Evolutionary conservation across 257 asterid species (phyloP).

Genomic region (Gentiana straminea): DNA sequence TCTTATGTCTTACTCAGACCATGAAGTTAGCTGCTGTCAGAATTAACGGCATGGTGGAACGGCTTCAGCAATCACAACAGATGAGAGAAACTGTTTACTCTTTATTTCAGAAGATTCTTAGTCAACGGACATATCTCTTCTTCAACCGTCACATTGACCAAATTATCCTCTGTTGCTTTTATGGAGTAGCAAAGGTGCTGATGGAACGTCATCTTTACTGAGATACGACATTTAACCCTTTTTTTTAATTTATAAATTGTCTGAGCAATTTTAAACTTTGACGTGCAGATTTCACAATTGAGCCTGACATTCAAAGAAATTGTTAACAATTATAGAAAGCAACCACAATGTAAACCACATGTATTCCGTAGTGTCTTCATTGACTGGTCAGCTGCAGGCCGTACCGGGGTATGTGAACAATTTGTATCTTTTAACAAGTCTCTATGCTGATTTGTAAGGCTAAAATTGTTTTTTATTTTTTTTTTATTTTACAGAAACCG

Average conservation of each 20-base stretch:
- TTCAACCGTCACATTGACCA: constrained; percentile 92
- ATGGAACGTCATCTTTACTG: neutral
- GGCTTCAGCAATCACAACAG: constrained; percentile 83
- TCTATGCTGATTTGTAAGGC: constrained; percentile 9
- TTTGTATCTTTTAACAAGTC: constrained; percentile 9
- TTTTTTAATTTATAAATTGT: neutral
- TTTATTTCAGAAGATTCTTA: constrained; percentile 83
- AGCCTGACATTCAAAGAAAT: constrained; percentile 38
- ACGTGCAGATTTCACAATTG: constrained; percentile 61
- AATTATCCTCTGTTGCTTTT: constrained; percentile 90
- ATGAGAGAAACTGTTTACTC: constrained; percentile 73
- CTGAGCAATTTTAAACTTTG: constrained; percentile 10
- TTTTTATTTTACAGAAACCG: constrained; percentile 44
- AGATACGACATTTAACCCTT: neutral
- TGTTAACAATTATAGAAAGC: constrained; percentile 34
- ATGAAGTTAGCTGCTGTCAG: constrained; percentile 95
- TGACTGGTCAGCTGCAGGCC: constrained; percentile 29
- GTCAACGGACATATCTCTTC: constrained; percentile 62
- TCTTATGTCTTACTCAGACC: constrained; percentile 30
- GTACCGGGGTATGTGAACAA: constrained; percentile 30
- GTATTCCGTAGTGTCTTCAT: constrained; percentile 37
- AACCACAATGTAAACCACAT: constrained; percentile 41
- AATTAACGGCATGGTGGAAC: constrained; percentile 93
- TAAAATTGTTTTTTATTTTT: constrained; percentile 13
- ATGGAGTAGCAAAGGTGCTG: constrained; percentile 93